Conservation (phyloP, 805 yeast species). For the Hanseniaspora occidentalis region DNA sequence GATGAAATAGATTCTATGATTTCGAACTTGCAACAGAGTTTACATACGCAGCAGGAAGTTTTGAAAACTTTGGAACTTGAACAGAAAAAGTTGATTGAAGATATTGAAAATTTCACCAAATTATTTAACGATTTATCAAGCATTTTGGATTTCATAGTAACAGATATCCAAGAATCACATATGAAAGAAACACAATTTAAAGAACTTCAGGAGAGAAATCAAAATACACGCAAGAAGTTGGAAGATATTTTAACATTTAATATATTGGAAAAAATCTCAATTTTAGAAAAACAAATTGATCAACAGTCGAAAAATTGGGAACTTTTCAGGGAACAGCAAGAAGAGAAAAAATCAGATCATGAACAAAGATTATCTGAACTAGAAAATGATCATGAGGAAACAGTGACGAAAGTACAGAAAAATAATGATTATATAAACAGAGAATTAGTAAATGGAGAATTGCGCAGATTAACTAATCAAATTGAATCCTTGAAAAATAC, state of each 20-base stretch:
- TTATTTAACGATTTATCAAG: constrained; percentile 19
- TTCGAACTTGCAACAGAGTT: constrained; percentile 35
- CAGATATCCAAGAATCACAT: constrained; percentile 31
- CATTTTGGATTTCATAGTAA: constrained; percentile 30
- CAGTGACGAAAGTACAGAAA: constrained; percentile 35
- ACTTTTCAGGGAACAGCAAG: constrained; percentile 34
- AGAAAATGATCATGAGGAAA: constrained; percentile 34
- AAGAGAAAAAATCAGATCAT: constrained; percentile 33
- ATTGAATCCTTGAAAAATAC: constrained; percentile 28
- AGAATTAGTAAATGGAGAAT: constrained; percentile 25
- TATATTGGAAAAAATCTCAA: constrained; percentile 30
- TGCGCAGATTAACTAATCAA: constrained; percentile 22
- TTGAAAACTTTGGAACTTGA: constrained; percentile 33
- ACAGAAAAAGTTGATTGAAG: constrained; percentile 36
- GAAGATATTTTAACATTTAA: constrained; percentile 27
- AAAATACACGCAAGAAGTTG: constrained; percentile 30
- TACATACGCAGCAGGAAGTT: constrained; percentile 28
- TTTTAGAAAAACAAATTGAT: constrained; percentile 31
- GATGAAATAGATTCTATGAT: constrained; percentile 40
- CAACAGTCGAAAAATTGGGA: constrained; percentile 37
- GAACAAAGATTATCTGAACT: constrained; percentile 32
- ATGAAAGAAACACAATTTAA: constrained; percentile 29
- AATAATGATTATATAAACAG: constrained; percentile 35
- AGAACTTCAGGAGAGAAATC: constrained; percentile 36
- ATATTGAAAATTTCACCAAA: constrained; percentile 45